Percentiles rank a stretch among this genome's conserved stretches.
These are phyloP conservation scores for Anisodus acutangulus DNA, from an alignment of 257 asterid species.

Conservation along the genomic window DNA sequence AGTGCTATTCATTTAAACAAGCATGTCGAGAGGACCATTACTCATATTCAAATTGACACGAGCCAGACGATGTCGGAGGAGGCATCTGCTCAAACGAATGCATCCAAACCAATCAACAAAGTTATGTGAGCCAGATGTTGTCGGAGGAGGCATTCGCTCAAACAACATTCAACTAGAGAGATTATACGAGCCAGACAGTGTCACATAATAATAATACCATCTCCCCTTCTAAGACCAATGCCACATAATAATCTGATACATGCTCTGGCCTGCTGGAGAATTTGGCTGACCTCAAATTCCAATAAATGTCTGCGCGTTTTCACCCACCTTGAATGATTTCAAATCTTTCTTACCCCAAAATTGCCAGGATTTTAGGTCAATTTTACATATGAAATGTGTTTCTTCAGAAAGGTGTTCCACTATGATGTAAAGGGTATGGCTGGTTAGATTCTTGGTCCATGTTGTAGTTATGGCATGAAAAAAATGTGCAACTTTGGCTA, in stretches of 20 bases:
- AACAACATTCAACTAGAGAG: no score
- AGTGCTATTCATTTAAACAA: no score
- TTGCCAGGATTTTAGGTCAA: constrained; percentile 90
- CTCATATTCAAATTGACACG: no score
- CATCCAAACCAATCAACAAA: no score
- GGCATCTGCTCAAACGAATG: no score
- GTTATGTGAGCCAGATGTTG: no score
- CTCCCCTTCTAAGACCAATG: constrained; percentile 61
- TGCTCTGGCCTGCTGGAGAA: constrained; percentile 71
- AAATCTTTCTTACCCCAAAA: constrained; percentile 90
- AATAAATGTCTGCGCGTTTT: constrained; percentile 66
- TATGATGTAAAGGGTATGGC: constrained; percentile 64
- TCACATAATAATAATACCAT: constrained; percentile 70
- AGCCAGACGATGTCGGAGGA: no score
- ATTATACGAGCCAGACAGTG: no score
- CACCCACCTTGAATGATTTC: constrained; percentile 63
- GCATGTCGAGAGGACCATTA: no score
- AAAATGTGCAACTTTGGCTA: constrained; percentile 46
- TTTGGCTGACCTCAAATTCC: constrained; percentile 76
- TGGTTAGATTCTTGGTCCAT: constrained; percentile 71
- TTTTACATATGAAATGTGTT: constrained; percentile 70
- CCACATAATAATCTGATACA: constrained; percentile 67
- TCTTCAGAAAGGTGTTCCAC: constrained; percentile 53
- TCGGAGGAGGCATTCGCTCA: no score
- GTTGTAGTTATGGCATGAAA: constrained; percentile 53